These are phyloP conservation scores for Loxodes magnus DNA, from an alignment of 73 alveolate species.

Conservation along the genomic window DNA sequence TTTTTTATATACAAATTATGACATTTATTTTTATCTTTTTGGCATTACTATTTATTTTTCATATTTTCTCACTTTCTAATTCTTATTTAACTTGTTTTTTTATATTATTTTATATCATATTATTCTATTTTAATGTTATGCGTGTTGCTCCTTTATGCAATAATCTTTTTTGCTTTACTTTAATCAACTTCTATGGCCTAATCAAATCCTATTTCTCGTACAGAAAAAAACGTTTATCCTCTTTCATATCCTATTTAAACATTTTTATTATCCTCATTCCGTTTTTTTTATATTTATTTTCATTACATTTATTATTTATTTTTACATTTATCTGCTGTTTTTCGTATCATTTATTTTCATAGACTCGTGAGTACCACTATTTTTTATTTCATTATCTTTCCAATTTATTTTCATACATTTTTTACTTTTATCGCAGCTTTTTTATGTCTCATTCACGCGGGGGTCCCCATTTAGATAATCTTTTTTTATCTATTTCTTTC, in stretches of 20 bases:
- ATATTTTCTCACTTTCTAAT: not conserved
- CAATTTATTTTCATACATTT: not conserved
- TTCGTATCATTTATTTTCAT: not conserved
- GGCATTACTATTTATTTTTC: too few relatives aligned
- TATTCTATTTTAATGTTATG: too few relatives aligned
- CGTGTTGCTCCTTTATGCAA: too few relatives aligned
- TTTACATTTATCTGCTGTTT: too few relatives aligned
- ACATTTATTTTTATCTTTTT: too few relatives aligned
- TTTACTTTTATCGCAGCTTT: not conserved
- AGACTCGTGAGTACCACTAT: not conserved
- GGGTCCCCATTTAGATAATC: not conserved
- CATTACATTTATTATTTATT: not conserved
- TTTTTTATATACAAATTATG: too few relatives aligned
- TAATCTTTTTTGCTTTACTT: too few relatives aligned
- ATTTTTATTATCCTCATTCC: not conserved
- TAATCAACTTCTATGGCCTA: too few relatives aligned
- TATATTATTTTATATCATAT: too few relatives aligned
- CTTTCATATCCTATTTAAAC: too few relatives aligned
- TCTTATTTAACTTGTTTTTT: not conserved
- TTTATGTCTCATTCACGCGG: not conserved
- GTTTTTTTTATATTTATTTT: not conserved
- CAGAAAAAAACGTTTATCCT: too few relatives aligned
- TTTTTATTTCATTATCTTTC: not conserved
- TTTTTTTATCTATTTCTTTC: not conserved
- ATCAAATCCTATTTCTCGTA: too few relatives aligned